A percentile compares a stretch with the other conserved stretches of the same genome.
These are phyloP conservation scores for Tripidium arundinaceum DNA, from an alignment of 202 grass and related monocot genomes.

Conservation along the genomic window DNA sequence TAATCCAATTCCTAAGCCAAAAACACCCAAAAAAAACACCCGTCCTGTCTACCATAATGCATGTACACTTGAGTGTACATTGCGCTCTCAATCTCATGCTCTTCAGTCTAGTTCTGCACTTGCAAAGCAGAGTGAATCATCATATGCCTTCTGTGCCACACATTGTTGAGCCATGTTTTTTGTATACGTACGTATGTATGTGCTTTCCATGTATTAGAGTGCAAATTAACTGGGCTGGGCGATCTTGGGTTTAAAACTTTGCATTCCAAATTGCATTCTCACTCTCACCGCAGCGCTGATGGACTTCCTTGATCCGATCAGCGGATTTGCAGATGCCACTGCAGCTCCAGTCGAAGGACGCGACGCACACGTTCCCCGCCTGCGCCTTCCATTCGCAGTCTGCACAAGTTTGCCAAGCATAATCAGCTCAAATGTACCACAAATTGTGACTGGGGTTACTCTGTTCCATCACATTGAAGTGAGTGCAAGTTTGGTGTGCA, in stretches of 20 bases:
- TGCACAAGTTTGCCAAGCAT: conserved; percentile 1
- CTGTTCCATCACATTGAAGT: background rate
- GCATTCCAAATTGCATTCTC: conserved; percentile 56
- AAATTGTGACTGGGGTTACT: background rate
- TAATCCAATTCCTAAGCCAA: conserved; percentile 28
- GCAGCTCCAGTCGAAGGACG: conserved; percentile 81
- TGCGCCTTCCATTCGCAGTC: conserved; percentile 87
- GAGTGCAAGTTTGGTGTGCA: background rate
- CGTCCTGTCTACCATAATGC: background rate
- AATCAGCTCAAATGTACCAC: background rate
- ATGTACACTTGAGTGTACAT: conserved; percentile 24
- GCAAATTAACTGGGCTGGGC: background rate
- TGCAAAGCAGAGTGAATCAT: conserved; percentile 6
- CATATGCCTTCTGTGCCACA: conserved; percentile 1
- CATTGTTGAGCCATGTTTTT: conserved; percentile 24
- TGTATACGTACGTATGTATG: conserved; percentile 7
- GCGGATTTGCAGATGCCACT: conserved; percentile 93
- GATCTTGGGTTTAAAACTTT: conserved; percentile 32
- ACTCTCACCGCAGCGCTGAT: conserved; percentile 63
- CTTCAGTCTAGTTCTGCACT: conserved; percentile 20
- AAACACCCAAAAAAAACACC: conserved; percentile 5
- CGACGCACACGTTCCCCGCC: conserved; percentile 61
- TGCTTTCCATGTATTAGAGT: background rate
- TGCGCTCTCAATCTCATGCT: background rate
- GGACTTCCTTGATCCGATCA: conserved; percentile 72